A percentile compares a stretch with the other conserved stretches of the same genome.
These are phyloP conservation scores for Tympanopsis confertula DNA, from an alignment of 2,329 filamentous ascomycete genomes.

Conservation along the genomic window DNA sequence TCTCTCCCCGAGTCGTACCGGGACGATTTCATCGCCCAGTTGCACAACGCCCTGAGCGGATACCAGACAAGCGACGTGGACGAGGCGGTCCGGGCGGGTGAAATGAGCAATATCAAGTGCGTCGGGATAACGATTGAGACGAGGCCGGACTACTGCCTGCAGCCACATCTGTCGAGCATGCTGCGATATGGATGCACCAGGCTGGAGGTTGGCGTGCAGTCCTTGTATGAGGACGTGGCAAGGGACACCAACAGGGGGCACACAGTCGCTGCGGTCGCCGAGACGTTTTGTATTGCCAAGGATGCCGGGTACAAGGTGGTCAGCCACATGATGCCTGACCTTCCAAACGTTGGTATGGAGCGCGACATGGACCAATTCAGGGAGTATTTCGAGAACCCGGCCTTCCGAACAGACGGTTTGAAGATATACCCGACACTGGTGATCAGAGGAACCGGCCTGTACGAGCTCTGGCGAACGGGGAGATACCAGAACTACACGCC, in stretches of 20 bases:
- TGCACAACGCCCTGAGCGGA: slow-evolving; percentile 92
- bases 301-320: slow-evolving; percentile 98
- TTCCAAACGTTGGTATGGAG: slow-evolving; percentile 97
- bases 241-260: slow-evolving; percentile 94
- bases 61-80: slow-evolving; percentile 92
- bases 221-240: slow-evolving; percentile 95
- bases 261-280: slow-evolving; percentile 86
- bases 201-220: slow-evolving; percentile 93
- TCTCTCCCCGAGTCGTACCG: slow-evolving; percentile 80
- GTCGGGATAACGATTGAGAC: slow-evolving; percentile 99
- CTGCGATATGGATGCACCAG: slow-evolving; percentile 94
- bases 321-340: slow-evolving; percentile 98
- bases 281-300: slow-evolving; percentile 95
- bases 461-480: slow-evolving; percentile 94
- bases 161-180: slow-evolving; percentile 89
- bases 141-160: slow-evolving; percentile 87
- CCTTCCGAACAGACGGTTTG: slow-evolving; percentile 87
- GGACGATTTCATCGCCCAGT: slow-evolving; percentile 84
- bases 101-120: slow-evolving; percentile 95
- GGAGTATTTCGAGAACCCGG: slow-evolving; percentile 95
- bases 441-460: slow-evolving; percentile 88
- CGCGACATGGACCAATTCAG: slow-evolving; percentile 91
- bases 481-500: slow-evolving; percentile 98
- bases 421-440: slow-evolving; percentile 98
- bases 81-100: slow-evolving; percentile 83